Evolutionary conservation across 2,329 filamentous ascomycete genomes (phyloP), one percentile per base, ranked within the genome.

Genomic region (Ambrosiella xylebori): DNA sequence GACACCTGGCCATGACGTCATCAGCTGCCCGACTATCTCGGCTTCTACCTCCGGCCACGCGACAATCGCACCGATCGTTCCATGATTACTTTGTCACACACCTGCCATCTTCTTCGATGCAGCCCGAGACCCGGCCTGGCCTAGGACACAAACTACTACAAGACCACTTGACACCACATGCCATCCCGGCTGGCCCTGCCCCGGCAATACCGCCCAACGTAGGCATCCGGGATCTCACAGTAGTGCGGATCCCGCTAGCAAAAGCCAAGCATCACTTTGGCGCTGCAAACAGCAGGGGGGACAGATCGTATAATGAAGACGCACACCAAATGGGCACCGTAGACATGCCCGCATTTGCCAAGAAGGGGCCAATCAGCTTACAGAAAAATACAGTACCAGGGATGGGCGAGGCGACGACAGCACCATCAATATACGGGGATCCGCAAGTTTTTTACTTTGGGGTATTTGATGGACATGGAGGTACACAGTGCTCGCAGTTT

Each of bases 61-160:
- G 47, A 17, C 7, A 12, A 6, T 54, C 53, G 9, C 73, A 71
- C 56, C 77, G 79, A 53, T 69, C 71, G 62, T 97, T 97, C 70
- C 89, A 96, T 73, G 89, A 94, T 65, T 97, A 98, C 74, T 98
- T 98, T 70, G 88, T 97, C 61, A 95, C 93, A 7, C 88, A 96
- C 69, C 79, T 98, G 1, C 91, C 93, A 3, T 95, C 89, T 15
- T 94, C 89, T 12, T 96, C 90, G 2, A 77, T 95, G 50, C 87
- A 96, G 65, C 91, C 93, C 7, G 91, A 97, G 70, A 86, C 86
- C 40, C 77, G 82, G 58, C 71, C 76, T 15, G 83, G 82, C 2
- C 81, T 82, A 37, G 85, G 88, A 64, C 89, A 95, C 69, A 90
- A 93, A 68, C 80, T 96, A 5, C 90, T 90, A 54, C 85, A 89